Evolutionary conservation across 169 alveolate species (phyloP), one percentile per base, ranked within the genome.

Genomic region (Theileria parva): DNA sequence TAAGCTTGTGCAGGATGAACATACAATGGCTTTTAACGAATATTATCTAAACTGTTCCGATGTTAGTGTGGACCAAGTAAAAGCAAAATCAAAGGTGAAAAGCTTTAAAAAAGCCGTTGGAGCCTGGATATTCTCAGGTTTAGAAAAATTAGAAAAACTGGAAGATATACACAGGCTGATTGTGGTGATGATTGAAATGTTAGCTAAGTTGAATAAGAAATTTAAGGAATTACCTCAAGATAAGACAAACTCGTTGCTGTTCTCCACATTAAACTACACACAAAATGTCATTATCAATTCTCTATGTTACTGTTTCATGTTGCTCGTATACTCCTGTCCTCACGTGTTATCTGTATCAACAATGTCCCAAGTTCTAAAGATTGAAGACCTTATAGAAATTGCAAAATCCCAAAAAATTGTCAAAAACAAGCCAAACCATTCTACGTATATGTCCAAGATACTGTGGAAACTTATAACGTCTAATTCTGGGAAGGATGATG

Each of bases 271-370:
- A 8, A 53, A n/a, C 63, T 15, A 73, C 44, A 21, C 27, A 44
- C 80, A 73, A 8, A 73, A 73, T 30, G 61, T 73, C 3, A 44
- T 73, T 25, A 17, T 57, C 23, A 73, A 57, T 37, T 4, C 80
- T 21, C 59, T 73, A 34, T 28, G 76, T 30, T 73, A 37, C 63
- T 57, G 61, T 37, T 73, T 73, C 44, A 73, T 73, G 63, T 50
- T 73, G 48, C 63, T 73, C 59, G 80, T 73, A 15, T 37, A 53
- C 67, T 25, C 37, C 0, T 59, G 80, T 34, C 80, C 80, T 17
- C 80, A 73, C 71, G 57, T 30, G 1, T 37, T 73, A 19, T 73
- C 80, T 9, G 60, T 73, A 25, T 17, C 80, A 3, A 37, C 60
- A 34, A 59, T 73, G 79, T 17, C 27, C 44, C 48, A 9, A 19